Percentiles rank a stretch among this genome's conserved stretches.
Evolutionary conservation across 352 stramenopile genomes (phyloP).

Genomic region (Phytophthora multivora): DNA sequence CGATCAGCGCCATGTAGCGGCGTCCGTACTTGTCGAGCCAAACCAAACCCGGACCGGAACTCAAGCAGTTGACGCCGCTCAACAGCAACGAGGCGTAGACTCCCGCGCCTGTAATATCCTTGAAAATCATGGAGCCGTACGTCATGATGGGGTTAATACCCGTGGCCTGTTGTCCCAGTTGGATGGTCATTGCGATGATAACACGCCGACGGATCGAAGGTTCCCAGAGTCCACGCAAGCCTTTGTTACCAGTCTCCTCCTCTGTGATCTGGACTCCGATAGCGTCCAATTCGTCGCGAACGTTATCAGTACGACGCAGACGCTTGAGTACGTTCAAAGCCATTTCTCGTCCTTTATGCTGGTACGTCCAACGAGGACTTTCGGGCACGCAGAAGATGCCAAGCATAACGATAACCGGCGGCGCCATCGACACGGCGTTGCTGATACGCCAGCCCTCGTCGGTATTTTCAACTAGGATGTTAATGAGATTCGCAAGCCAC

Average conservation of each 20-base stretch:
- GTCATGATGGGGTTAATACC: constrained; percentile 46
- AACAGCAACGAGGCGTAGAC: constrained; percentile 37
- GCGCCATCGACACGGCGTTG: constrained; percentile 37
- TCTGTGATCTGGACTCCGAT: constrained; percentile 46
- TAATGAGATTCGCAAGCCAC: constrained; percentile 41
- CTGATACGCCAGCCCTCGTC: constrained; percentile 42
- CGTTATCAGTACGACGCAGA: constrained; percentile 32
- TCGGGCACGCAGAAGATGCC: constrained; percentile 46
- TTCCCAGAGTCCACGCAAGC: constrained; percentile 33
- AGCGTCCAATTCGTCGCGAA: constrained; percentile 38
- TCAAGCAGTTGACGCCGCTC: constrained; percentile 37
- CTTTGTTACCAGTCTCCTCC: constrained; percentile 31
- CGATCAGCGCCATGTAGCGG: constrained; percentile 41
- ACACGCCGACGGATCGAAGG: constrained; percentile 31
- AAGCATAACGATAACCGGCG: constrained; percentile 43
- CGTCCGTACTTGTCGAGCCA: constrained; percentile 44
- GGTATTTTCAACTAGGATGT: constrained; percentile 33
- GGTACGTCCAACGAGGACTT: constrained; percentile 36
- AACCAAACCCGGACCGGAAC: constrained; percentile 34
- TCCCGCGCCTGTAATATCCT: constrained; percentile 34
- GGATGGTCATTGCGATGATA: constrained; percentile 37
- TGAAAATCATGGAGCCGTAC: constrained; percentile 41
- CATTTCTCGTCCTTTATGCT: constrained; percentile 32
- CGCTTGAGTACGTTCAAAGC: constrained; percentile 32
- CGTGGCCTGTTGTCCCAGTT: constrained; percentile 39